These are phyloP conservation scores for Gloeopeniophorella convolvens DNA, from an alignment of 768 basidiomycete genomes.

Conservation along the genomic window DNA sequence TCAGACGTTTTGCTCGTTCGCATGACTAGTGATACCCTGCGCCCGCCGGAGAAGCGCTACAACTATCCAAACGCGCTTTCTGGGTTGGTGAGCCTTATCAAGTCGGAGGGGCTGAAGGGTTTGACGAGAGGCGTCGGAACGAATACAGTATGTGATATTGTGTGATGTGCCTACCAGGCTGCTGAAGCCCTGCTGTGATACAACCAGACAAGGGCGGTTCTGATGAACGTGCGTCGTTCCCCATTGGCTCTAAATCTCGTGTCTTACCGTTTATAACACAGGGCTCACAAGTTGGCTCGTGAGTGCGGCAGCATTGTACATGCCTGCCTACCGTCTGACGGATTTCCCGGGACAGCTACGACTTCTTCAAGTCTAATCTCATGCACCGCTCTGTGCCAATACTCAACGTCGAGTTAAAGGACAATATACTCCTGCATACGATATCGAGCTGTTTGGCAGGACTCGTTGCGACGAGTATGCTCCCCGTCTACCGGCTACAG, in stretches of 20 bases:
- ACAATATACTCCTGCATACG: slow-evolving; percentile 61
- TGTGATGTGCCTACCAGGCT: slow-evolving; percentile 11
- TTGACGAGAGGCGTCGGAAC: slow-evolving; percentile 70
- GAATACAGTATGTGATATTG: slow-evolving; percentile 50
- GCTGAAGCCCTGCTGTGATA: background rate
- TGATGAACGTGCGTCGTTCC: slow-evolving; percentile 62
- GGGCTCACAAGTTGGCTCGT: slow-evolving; percentile 84
- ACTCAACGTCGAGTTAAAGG: slow-evolving; percentile 53
- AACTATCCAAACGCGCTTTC: slow-evolving; percentile 74
- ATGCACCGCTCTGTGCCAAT: slow-evolving; percentile 48
- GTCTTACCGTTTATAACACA: slow-evolving; percentile 25
- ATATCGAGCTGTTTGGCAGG: slow-evolving; percentile 64
- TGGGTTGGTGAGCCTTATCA: slow-evolving; percentile 60
- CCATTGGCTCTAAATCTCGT: slow-evolving; percentile 5
- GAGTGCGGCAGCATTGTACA: slow-evolving; percentile 29
- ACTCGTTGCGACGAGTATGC: slow-evolving; percentile 69
- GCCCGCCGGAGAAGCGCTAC: slow-evolving; percentile 67
- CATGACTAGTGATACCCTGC: slow-evolving; percentile 83
- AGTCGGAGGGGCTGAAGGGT: slow-evolving; percentile 63
- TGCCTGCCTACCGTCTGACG: background rate
- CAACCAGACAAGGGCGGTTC: slow-evolving; percentile 53
- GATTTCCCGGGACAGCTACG: slow-evolving; percentile 45
- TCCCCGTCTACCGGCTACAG: slow-evolving; percentile 10
- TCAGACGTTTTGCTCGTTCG: slow-evolving; percentile 69
- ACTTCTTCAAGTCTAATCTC: slow-evolving; percentile 62